Conservation (phyloP, 345 rosid species). For the Salix purpurea region DNA sequence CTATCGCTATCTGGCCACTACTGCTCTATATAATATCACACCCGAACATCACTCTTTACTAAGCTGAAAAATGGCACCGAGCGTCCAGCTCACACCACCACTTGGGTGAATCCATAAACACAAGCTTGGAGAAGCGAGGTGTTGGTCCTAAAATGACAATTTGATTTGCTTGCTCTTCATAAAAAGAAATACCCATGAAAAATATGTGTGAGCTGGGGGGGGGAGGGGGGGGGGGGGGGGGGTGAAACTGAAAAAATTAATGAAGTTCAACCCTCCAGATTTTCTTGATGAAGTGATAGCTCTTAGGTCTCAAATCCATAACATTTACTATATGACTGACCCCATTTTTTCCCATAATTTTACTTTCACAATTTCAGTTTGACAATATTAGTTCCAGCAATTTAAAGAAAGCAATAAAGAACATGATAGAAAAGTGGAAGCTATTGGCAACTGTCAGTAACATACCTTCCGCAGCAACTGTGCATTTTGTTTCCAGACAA, state of each 20-base stretch:
- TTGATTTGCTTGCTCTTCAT: neutral
- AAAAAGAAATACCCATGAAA: neutral
- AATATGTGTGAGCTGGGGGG: neutral
- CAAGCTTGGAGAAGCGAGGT: neutral
- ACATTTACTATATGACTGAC: neutral
- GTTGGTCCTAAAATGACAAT: neutral
- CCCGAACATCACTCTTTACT: neutral
- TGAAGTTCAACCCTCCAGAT: neutral
- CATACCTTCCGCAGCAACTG: conserved; percentile 79
- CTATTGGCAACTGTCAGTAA: neutral
- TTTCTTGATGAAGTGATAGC: neutral
- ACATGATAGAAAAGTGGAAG: neutral
- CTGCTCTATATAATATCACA: neutral
- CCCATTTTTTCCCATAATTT: neutral
- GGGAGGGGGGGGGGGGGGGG: neutral
- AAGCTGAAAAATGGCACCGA: neutral
- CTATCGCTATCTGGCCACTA: neutral
- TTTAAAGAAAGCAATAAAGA: neutral
- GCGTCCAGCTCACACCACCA: neutral
- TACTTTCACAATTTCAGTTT: neutral
- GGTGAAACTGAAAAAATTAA: neutral
- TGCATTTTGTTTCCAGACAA: conserved; percentile 79
- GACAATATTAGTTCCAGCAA: neutral
- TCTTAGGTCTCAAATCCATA: too few species aligned
- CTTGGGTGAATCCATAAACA: neutral